These are phyloP conservation scores for Didymosphaeria variabile DNA, from an alignment of 2,329 filamentous ascomycete species.

Conservation along the genomic window DNA sequence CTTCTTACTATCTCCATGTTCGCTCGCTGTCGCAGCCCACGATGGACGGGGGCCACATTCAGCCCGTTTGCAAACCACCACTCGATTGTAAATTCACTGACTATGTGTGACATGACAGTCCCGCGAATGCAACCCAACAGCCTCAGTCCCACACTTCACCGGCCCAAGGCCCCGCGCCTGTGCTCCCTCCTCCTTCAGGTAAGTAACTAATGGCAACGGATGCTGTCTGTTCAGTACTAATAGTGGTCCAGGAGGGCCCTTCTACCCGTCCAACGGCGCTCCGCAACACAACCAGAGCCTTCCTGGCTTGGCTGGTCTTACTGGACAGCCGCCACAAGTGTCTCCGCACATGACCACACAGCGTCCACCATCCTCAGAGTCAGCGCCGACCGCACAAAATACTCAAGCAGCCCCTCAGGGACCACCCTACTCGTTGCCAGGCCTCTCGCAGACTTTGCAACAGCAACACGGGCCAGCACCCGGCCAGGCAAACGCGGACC, in stretches of 20 bases:
- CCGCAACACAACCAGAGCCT: slow-evolving; percentile 53
- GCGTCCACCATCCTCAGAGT: slow-evolving; percentile 47
- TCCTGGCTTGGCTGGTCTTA: slow-evolving; percentile 55
- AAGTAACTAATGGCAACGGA: slow-evolving; percentile 27
- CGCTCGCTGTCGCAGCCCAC: slow-evolving; percentile 18
- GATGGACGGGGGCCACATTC: slow-evolving; percentile 29
- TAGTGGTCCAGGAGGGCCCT: slow-evolving; percentile 42
- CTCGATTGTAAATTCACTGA: slow-evolving; percentile 31
- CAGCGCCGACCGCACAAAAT: slow-evolving; percentile 44
- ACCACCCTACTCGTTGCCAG: slow-evolving; percentile 55
- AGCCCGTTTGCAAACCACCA: slow-evolving; percentile 20
- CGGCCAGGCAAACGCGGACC: slow-evolving; percentile 49
- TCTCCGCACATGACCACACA: slow-evolving; percentile 49
- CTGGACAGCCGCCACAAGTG: slow-evolving; percentile 55
- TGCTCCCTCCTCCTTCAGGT: slow-evolving; percentile 53
- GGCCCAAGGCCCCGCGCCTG: slow-evolving; percentile 46
- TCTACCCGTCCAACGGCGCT: slow-evolving; percentile 51
- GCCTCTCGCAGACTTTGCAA: slow-evolving; percentile 55
- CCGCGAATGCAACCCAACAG: slow-evolving; percentile 45
- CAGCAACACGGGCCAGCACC: slow-evolving; percentile 49
- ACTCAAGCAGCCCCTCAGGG: slow-evolving; percentile 46
- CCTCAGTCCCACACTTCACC: slow-evolving; percentile 46
- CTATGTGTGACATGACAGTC: slow-evolving; percentile 29
- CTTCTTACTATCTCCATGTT: slow-evolving; percentile 11
- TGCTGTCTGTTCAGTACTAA: slow-evolving; percentile 28